phyloP scores from a whole-genome alignment of 805 yeast species.

The Diddensiella santjacobensis region DNA sequence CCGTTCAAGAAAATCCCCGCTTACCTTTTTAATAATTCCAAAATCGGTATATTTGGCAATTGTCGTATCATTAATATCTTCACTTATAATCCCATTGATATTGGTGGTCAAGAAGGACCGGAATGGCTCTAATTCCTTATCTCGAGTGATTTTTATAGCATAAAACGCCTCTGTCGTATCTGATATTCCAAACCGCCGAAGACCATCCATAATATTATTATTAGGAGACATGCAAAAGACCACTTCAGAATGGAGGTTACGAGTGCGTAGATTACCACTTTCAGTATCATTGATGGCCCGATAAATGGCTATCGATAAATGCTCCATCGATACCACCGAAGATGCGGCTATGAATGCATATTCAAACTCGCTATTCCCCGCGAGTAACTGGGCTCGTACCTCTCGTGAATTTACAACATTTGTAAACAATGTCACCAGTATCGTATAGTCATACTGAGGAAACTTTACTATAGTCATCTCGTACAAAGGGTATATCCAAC shows the following conservation, averaged over 20 bases:
- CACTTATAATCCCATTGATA: constrained; percentile 18
- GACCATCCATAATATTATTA: constrained; percentile 55
- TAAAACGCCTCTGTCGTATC: constrained; percentile 44
- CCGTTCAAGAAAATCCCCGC: too few relatives aligned
- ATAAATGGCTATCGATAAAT: constrained; percentile 56
- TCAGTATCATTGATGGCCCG: constrained; percentile 53
- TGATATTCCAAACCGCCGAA: constrained; percentile 66
- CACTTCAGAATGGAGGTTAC: constrained; percentile 66
- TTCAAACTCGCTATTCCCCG: constrained; percentile 48
- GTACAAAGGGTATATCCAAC: too few relatives aligned
- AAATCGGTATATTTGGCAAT: constrained; percentile 12
- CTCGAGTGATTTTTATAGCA: constrained; percentile 44
- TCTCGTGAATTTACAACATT: constrained; percentile 43
- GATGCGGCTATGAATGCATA: constrained; percentile 64
- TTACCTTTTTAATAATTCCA: constrained; percentile 13
- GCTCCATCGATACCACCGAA: constrained; percentile 57
- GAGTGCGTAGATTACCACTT: constrained; percentile 53
- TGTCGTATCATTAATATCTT: constrained; percentile 11
- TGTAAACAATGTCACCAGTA: constrained; percentile 43
- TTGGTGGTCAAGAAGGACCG: constrained; percentile 11
- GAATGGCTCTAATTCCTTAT: constrained; percentile 22
- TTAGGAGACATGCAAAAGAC: constrained; percentile 62
- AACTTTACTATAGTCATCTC: constrained; percentile 2
- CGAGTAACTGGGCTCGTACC: constrained; percentile 44
- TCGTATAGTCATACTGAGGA: constrained; percentile 46